Base-by-base conservation (phyloP, 2,329 filamentous ascomycete genomes). In the Tricladium varicosporioides region DNA sequence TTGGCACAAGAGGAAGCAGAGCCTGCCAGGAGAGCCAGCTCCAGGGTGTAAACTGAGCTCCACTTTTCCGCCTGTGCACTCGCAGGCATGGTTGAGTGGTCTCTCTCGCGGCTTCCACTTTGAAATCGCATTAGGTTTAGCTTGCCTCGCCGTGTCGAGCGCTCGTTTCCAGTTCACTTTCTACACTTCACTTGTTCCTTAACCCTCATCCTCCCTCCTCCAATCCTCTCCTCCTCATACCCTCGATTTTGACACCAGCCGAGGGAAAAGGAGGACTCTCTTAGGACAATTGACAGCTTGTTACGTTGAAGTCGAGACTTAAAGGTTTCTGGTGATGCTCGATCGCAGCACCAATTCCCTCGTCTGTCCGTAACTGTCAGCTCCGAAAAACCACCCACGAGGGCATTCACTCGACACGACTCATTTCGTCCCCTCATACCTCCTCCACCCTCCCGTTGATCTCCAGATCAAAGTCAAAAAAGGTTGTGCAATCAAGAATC, bases 311-410 rank as follows among this genome's bases (percentile, higher is more conserved):
- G 54, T 42, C 50, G 54, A 55, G 48, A 52, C 50, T 42, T 47
- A 48, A n/a, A 18, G 36, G 51, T 33, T 57, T 56, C 54, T 19
- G 51, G 55, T 53, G 55, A 40, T 51, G 49, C 54, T 56, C 44
- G 53, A 47, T 53, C 58, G 56, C 63, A 60, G 40, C 60, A 54
- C 54, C 60, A 51, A 33, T 42, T 61, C 51, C 54, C 51, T 54
- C 61, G 62, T 60, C 63, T 56, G 60, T 63, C 62, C 62, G 62
- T 66, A 64, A 60, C 64, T 65, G 62, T 66, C 63, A 63, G 43
- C 57, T 60, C 55, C 58, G 33, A 51, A 43, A 33, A 49, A 57
- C 60, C 51, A 27, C 48, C 57, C 32, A 58, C 57, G 48, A 59
- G 56, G 56, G 51, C 56, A 50, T 51, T 53, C 46, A 61, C 57